A percentile compares a stretch with the other conserved stretches of the same genome.
Evolutionary conservation across 352 stramenopile species (phyloP).

Genomic region (Peronospora belbahrii): DNA sequence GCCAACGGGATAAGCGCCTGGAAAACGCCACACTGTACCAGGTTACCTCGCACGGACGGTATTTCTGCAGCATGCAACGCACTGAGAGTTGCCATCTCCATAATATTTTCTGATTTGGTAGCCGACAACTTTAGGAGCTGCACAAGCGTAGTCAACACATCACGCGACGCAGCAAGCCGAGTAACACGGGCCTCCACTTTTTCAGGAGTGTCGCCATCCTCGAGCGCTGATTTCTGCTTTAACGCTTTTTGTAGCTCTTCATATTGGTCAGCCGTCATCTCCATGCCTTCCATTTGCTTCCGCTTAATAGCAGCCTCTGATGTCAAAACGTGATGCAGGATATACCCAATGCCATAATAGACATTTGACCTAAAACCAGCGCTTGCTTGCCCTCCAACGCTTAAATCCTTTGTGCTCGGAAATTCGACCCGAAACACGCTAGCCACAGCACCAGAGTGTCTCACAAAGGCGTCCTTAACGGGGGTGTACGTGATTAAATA

Average conservation of each 20-base stretch:
- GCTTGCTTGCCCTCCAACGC: slow-evolving; percentile 11
- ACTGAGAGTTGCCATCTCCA: slow-evolving; percentile 67
- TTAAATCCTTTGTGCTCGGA: slow-evolving; percentile 26
- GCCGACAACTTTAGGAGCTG: slow-evolving; percentile 72
- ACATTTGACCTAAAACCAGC: slow-evolving; percentile 74
- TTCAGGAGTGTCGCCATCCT: slow-evolving; percentile 83
- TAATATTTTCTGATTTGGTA: slow-evolving; percentile 67
- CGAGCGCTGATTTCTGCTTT: slow-evolving; percentile 91
- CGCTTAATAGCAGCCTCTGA: slow-evolving; percentile 91
- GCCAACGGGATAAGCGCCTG: slow-evolving; percentile 63
- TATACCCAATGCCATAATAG: slow-evolving; percentile 91
- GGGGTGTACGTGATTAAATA: slow-evolving; percentile 79
- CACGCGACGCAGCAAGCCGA: slow-evolving; percentile 34
- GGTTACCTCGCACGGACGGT: slow-evolving; percentile 51
- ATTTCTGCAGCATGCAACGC: slow-evolving; percentile 63
- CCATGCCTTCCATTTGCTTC: slow-evolving; percentile 94
- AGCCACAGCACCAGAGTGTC: slow-evolving; percentile 40
- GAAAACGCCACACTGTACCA: slow-evolving; percentile 77
- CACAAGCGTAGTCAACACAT: slow-evolving; percentile 66
- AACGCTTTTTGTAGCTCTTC: slow-evolving; percentile 93
- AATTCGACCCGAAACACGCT: slow-evolving; percentile 74
- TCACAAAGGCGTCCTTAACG: slow-evolving; percentile 74
- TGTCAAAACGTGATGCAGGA: slow-evolving; percentile 91
- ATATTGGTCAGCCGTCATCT: slow-evolving; percentile 96
- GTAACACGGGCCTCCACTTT: slow-evolving; percentile 56